Conservation (phyloP, 495 filamentous ascomycete genomes). For the Rhypophila decipiens region DNA sequence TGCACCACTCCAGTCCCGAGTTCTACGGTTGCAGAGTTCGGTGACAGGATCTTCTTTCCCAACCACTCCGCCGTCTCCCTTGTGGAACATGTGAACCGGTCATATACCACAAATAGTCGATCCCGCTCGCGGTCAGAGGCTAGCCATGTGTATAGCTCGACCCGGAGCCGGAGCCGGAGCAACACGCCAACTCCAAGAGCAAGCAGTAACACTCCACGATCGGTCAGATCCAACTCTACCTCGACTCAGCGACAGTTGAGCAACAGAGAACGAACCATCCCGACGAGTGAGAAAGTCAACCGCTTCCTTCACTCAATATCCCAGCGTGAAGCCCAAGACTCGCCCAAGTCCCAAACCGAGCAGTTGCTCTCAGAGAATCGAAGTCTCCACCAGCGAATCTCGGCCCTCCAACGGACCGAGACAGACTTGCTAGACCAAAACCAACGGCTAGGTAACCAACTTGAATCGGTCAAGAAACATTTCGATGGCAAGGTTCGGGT, state of each 20-base stretch:
- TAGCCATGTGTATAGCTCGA: neutral
- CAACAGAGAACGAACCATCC: neutral
- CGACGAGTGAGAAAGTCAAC: constrained; percentile 6
- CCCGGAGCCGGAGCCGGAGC: neutral
- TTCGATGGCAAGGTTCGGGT: constrained; percentile 5
- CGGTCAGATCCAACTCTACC: too few relatives aligned
- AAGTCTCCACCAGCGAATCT: constrained; percentile 16
- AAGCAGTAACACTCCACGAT: neutral
- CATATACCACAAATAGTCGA: neutral
- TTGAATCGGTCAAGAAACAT: constrained; percentile 3
- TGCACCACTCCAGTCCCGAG: constrained; percentile 3
- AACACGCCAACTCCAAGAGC: neutral
- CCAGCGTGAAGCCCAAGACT: neutral
- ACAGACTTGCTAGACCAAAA: constrained; percentile 13
- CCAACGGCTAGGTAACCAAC: constrained; percentile 5
- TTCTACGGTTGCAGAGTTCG: constrained; percentile 9
- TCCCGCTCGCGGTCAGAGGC: neutral
- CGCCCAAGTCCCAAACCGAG: neutral
- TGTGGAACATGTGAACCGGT: neutral
- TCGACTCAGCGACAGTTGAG: too few relatives aligned
- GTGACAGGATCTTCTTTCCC: neutral
- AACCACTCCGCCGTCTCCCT: neutral
- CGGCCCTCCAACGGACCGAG: constrained; percentile 16
- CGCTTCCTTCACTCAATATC: constrained; percentile 5
- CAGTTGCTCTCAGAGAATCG: constrained; percentile 14